A percentile compares a stretch with the other conserved stretches of the same genome.
These are phyloP conservation scores for Diaporthe australafricana DNA, from an alignment of 2,329 filamentous ascomycete genomes.

Conservation along the genomic window DNA sequence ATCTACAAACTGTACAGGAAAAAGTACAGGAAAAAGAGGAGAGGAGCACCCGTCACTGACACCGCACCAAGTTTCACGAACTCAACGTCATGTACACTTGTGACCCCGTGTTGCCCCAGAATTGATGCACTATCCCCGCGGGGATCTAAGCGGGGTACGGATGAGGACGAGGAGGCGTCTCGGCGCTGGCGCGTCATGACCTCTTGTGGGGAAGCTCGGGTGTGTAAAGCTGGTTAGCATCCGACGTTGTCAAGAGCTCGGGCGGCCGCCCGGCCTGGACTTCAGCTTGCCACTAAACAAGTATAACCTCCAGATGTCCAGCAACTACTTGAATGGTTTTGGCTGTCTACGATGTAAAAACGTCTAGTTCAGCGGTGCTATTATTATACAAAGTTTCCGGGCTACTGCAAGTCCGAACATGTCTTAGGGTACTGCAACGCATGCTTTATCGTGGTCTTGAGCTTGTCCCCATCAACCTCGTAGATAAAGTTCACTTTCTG, in stretches of 20 bases:
- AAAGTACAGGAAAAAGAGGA: not conserved
- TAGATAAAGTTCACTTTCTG: slow-evolving; percentile 40
- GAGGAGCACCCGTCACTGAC: not conserved
- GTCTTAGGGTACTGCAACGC: slow-evolving; percentile 54
- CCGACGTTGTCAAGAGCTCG: too few species aligned
- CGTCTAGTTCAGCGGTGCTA: too few species aligned
- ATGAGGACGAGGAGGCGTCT: slow-evolving; percentile 1
- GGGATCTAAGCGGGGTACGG: slow-evolving; percentile 18
- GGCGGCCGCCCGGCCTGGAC: not conserved
- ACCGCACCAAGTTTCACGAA: not conserved
- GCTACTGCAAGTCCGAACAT: slow-evolving; percentile 52
- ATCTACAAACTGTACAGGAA: too few species aligned
- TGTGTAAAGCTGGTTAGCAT: not conserved
- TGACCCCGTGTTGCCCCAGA: not conserved
- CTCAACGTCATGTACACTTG: not conserved
- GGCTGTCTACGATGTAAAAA: too few species aligned
- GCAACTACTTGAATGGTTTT: too few species aligned
- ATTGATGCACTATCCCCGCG: not conserved
- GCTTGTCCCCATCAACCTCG: slow-evolving; percentile 43
- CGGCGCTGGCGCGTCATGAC: slow-evolving; percentile 12
- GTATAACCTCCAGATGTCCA: not conserved
- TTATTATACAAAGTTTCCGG: not conserved
- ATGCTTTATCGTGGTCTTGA: slow-evolving; percentile 50
- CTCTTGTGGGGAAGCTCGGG: not conserved
- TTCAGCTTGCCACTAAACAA: not conserved